Percentiles rank a stretch among this genome's conserved stretches.
phyloP scores from a whole-genome alignment of 768 basidiomycete species.

The Russula emetica region DNA sequence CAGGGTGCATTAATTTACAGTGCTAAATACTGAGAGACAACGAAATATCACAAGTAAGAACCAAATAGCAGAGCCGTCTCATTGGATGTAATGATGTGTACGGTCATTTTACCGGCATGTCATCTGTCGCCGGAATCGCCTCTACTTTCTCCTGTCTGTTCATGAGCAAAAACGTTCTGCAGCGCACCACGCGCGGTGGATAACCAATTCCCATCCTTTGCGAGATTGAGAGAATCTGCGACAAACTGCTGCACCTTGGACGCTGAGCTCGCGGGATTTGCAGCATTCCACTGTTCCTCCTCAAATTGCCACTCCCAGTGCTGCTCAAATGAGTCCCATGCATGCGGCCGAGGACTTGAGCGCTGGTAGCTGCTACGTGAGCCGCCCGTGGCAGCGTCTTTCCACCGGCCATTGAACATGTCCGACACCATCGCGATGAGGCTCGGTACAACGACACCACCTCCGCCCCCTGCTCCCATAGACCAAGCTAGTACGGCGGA shows the following conservation, averaged over 20 bases:
- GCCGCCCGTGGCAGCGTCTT: background rate
- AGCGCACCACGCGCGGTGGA: conserved; percentile 17
- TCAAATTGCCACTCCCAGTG: conserved; percentile 58
- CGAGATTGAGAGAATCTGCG: conserved; percentile 39
- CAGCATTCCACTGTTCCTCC: conserved; percentile 28
- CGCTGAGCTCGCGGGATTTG: conserved; percentile 32
- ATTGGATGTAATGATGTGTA: background rate
- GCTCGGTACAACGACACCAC: conserved; percentile 37
- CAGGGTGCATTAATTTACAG: conserved; percentile 19
- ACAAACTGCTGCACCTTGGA: conserved; percentile 45
- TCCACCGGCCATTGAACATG: conserved; percentile 2
- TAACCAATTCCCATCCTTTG: conserved; percentile 19
- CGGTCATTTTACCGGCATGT: background rate
- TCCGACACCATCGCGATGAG: conserved; percentile 43
- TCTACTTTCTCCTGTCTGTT: background rate
- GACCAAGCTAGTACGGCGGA: conserved; percentile 56
- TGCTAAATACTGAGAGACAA: conserved; percentile 14
- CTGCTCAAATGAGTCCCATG: conserved; percentile 64
- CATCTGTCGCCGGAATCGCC: background rate
- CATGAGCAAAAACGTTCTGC: background rate
- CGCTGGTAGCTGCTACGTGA: conserved; percentile 27
- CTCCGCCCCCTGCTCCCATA: conserved; percentile 37
- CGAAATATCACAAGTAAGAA: background rate
- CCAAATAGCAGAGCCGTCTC: background rate
- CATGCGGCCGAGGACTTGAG: conserved; percentile 38